These are phyloP conservation scores for Saposhnikovia divaricata DNA, from an alignment of 129 eudicot genomes.

Conservation along the genomic window DNA sequence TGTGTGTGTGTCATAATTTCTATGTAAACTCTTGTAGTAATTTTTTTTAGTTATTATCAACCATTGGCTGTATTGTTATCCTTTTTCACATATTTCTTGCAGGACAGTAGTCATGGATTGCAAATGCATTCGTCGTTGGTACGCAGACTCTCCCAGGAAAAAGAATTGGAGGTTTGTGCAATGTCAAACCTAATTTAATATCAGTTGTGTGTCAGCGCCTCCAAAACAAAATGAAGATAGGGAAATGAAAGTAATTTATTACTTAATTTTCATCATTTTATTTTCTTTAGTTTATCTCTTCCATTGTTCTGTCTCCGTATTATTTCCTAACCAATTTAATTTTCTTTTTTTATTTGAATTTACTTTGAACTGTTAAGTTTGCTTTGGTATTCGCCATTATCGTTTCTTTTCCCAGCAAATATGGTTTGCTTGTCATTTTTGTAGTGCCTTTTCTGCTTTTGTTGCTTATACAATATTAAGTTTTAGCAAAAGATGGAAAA, in stretches of 20 bases:
- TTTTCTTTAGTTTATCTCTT: not conserved
- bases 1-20: too few relatives aligned
- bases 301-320: not conserved
- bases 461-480: not conserved
- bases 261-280: not conserved
- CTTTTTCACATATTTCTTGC: not conserved
- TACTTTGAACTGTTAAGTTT: not conserved
- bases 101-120: conserved; percentile 42
- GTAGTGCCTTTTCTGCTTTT: not conserved
- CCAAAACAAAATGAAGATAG: not conserved
- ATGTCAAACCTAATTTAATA: not conserved
- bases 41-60: not conserved
- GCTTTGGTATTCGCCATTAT: not conserved
- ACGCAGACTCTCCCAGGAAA: conserved; percentile 67
- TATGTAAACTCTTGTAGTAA: too few relatives aligned
- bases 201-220: not conserved
- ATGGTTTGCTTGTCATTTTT: not conserved
- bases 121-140: conserved; percentile 88
- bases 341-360: not conserved
- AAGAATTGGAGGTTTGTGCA: conserved; percentile 69
- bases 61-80: not conserved
- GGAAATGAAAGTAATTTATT: not conserved
- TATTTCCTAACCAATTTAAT: not conserved
- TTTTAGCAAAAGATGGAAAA: not conserved
- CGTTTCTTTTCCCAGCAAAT: not conserved